These are phyloP conservation scores for Posidonia oceanica DNA, from an alignment of 116 monocot species.

Conservation along the genomic window DNA sequence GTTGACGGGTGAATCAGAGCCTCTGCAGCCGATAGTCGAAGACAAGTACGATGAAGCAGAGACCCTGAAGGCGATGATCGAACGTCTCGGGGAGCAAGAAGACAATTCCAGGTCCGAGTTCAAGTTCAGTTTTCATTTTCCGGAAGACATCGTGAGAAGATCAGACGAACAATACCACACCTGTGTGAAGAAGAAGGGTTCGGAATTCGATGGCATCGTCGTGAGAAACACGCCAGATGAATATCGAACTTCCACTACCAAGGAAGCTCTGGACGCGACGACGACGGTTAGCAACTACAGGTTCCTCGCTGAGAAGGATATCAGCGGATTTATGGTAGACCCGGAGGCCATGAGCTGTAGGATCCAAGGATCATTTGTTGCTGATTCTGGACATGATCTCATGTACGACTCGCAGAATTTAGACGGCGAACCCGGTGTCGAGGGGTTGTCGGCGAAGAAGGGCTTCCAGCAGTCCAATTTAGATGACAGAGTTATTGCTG, in stretches of 20 bases:
- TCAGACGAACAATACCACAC: not conserved
- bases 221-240: not conserved
- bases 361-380: constrained; percentile 35
- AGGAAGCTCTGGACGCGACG: not conserved
- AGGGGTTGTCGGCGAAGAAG: not conserved
- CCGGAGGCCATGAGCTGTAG: constrained; percentile 26
- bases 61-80: not conserved
- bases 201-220: not conserved
- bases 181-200: not conserved
- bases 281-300: constrained; percentile 31
- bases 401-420: constrained; percentile 3
- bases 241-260: not conserved
- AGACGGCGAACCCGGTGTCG: not conserved
- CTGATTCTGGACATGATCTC: not conserved
- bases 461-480: not conserved
- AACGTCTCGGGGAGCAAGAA: not conserved
- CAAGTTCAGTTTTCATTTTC: constrained; percentile 33
- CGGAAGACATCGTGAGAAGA: constrained; percentile 6
- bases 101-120: constrained; percentile 21
- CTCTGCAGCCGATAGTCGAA: not conserved
- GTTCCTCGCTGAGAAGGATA: constrained; percentile 39
- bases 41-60: not conserved
- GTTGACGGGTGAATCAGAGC: not conserved
- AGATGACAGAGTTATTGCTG: not conserved
- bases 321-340: constrained; percentile 39